Evolutionary conservation across 805 yeast species (phyloP), one percentile per base, ranked within the genome.

Genomic region (Yarrowia deformans): DNA sequence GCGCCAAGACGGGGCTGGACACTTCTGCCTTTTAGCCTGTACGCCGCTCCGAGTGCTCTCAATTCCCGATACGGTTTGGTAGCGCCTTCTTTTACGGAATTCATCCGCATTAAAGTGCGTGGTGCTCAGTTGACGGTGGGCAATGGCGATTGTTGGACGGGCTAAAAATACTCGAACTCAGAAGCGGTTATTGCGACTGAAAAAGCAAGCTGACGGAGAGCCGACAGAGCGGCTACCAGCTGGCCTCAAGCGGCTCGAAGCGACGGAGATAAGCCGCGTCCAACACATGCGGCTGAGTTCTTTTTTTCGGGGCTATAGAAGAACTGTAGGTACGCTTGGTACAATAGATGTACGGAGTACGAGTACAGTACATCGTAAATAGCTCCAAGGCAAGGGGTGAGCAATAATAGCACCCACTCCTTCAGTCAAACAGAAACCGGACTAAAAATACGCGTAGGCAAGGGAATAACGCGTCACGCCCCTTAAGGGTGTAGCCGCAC

Each of bases 1-100:
- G 56, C 18, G 58, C 60, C 60, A 54, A 54, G 60, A 52, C 58
- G 43, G 42, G 60, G 60, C 45, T 54, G 60, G 45, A 1, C 18
- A 10, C 13, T 34, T 50, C 19, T 32, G 55, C 19, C 16, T 34
- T n/a, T n/a, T n/a, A n/a, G n/a, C n/a, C n/a, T n/a, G n/a, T 34
- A 34, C 37, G 54, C 37, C 37, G 37, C 37, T 18, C 14, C 40
- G 18, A n/a, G 32, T 37, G 60, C 45, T 54, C 12, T 10, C 60
- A 14, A 19, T 3, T 18, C 23, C 14, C 60, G 34, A 37, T 37
- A 39, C 14, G 43, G 45, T 13, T 37, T 37, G 23, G 19, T 45
- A 37, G 60, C 34, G 60, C n/a, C n/a, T n/a, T n/a, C 34, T 19
- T 37, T 37, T 19, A 2, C 8, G 14, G 18, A 12, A 8, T 23